Evolutionary conservation across 129 eudicot genomes (phyloP).

Genomic region (Pittosporum tobira): DNA sequence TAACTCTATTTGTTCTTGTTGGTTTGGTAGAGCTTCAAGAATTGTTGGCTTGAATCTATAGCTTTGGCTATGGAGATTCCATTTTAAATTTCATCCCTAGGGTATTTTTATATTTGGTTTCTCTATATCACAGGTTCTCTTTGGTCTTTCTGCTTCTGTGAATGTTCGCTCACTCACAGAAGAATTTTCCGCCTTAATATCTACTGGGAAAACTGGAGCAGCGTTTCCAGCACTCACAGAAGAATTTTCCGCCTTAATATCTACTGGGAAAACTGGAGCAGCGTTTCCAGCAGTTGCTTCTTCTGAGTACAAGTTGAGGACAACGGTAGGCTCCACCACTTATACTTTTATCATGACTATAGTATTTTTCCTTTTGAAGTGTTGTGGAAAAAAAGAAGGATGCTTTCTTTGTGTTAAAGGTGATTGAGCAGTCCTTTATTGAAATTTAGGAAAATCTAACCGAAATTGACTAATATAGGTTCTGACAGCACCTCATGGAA

Average conservation of each 20-base stretch:
- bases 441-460: not conserved
- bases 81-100: not conserved
- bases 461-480: constrained; percentile 33
- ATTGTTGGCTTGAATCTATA: too few relatives aligned
- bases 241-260: constrained; percentile 44
- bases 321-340: constrained; percentile 46
- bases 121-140: constrained; percentile 45
- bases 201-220: constrained; percentile 36
- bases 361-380: not conserved
- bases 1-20: too few relatives aligned
- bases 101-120: not conserved
- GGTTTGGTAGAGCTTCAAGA: not conserved
- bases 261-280: constrained; percentile 36
- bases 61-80: not conserved
- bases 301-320: constrained; percentile 68
- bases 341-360: not conserved
- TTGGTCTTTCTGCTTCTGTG: constrained; percentile 71
- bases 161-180: constrained; percentile 45
- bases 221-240: constrained; percentile 41
- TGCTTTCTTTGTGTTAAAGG: not conserved
- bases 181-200: constrained; percentile 44
- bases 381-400: not conserved
- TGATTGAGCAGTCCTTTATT: too few relatives aligned
- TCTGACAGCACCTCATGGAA: constrained; percentile 92
- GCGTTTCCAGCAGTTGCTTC: constrained; percentile 55